Percentiles rank a stretch among this genome's conserved stretches.
phyloP scores from a whole-genome alignment of 75 land plant species.

The Chamaecyparis obtusa region DNA sequence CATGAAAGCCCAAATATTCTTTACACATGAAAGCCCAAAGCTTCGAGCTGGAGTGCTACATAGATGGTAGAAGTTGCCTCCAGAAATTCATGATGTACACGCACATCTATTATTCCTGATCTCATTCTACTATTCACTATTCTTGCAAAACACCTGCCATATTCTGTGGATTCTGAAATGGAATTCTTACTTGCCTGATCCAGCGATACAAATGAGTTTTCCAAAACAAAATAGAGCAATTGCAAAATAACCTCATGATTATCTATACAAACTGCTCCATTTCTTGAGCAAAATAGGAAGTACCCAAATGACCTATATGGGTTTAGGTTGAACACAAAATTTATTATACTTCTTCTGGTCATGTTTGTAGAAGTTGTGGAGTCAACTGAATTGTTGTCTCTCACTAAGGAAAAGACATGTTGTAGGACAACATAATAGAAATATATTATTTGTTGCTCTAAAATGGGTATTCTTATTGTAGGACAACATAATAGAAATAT shows the following conservation, averaged over 20 bases:
- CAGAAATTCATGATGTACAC: not conserved
- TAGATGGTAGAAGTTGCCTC: not conserved
- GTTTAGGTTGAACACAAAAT: constrained; percentile 34
- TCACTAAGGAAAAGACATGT: constrained; percentile 25
- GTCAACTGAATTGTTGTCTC: constrained; percentile 23
- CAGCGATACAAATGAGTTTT: constrained; percentile 12
- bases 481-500: too few relatives aligned
- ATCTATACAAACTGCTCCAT: constrained; percentile 26
- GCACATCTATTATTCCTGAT: not conserved
- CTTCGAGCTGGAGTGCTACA: not conserved
- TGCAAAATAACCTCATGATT: constrained; percentile 58
- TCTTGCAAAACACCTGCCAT: not conserved
- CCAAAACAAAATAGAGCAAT: constrained; percentile 37
- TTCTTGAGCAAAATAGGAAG: constrained; percentile 32
- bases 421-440: constrained; percentile 31
- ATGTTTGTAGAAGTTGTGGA: constrained; percentile 35
- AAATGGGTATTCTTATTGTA: not conserved
- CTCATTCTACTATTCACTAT: not conserved
- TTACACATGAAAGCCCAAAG: not conserved
- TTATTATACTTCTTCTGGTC: constrained; percentile 26
- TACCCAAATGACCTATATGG: constrained; percentile 68
- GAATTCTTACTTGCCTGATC: not conserved
- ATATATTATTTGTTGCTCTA: not conserved
- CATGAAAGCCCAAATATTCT: too few relatives aligned
- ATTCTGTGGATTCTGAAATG: not conserved